Conservation (phyloP, 352 stramenopile species). For the Peronospora destructor region DNA sequence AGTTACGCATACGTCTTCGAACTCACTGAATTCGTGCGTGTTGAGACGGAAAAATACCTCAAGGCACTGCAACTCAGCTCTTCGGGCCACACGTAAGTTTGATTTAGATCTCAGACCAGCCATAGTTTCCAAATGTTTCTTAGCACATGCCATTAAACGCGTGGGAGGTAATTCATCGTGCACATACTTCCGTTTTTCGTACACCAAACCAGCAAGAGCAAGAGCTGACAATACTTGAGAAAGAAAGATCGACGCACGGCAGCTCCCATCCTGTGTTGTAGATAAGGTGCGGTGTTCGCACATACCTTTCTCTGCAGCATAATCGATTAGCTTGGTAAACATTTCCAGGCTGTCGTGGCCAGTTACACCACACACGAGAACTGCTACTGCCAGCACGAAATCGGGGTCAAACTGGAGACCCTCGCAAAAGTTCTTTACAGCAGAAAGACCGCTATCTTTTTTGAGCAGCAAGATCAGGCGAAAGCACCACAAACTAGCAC, state of each 20-base stretch:
- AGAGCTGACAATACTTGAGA: conserved; percentile 46
- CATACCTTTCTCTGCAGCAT: conserved; percentile 39
- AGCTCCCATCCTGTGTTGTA: conserved; percentile 23
- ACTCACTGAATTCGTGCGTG: conserved; percentile 41
- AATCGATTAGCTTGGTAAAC: conserved; percentile 47
- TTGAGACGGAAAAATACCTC: conserved; percentile 68
- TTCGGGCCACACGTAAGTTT: conserved; percentile 27
- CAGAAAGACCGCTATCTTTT: conserved; percentile 61
- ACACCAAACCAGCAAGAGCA: conserved; percentile 36
- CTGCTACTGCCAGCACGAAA: conserved; percentile 53
- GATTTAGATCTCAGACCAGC: conserved; percentile 10
- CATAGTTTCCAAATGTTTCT: conserved; percentile 29
- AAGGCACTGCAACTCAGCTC: conserved; percentile 39
- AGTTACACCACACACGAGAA: conserved; percentile 51
- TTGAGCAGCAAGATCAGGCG: conserved; percentile 70
- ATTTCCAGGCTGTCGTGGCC: conserved; percentile 53
- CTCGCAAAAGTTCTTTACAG: conserved; percentile 38
- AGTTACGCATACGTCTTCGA: conserved; percentile 43
- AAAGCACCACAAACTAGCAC: conserved; percentile 61
- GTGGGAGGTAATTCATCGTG: conserved; percentile 48
- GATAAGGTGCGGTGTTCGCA: conserved; percentile 16
- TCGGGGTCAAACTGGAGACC: conserved; percentile 54
- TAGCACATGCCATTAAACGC: conserved; percentile 37
- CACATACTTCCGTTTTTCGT: conserved; percentile 48
- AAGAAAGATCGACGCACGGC: conserved; percentile 38